Evolutionary conservation across 768 basidiomycete genomes (phyloP), one percentile per base, ranked within the genome.

Genomic region (Lentinula boryana): DNA sequence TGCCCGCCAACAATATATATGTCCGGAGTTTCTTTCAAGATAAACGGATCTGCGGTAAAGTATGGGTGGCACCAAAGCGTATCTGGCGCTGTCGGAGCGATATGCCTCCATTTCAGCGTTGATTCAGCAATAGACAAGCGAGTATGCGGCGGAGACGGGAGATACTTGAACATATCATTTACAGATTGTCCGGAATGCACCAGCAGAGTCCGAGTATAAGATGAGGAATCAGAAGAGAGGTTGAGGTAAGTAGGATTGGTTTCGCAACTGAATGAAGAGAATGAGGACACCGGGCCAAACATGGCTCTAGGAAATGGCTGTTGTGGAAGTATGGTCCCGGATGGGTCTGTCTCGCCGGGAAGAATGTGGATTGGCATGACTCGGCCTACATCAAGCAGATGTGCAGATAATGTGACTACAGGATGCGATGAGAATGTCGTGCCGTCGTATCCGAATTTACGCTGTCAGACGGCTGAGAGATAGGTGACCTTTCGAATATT

Each of bases 1-100:
- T 98, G 95, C 62, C 92, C 92, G 36, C 97, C 97, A n/a, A 95
- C 79, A 65, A 95, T 78, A 71, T 98, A 98, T 32, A 98, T 72
- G 69, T 97, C 86, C 15, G 97, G 97, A 8, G 93, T 88, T 68
- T 87, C 81, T n/a, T 75, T 67, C 35, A 99, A 80, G 60, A 97
- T 79, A 74, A 99, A 99, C 0, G 97, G 97, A 69, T 99, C 97
- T 16, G 78, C 76, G 32, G 84, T 79, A 54, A 89, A 84, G 76
- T 89, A 98, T 16, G 97, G 97, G 71, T 98, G 95, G 67, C 97
- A 98, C 95, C 95, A 98, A 3, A 99, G 80, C 1, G 97, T 99
- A 73, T 99, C 97, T 31, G 97, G 97, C 27, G 96, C 96, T 7
- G 97, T 98, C 3, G 97, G 97, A n/a, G 97, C 95, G 71, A 97